Percentiles rank a stretch among this genome's conserved stretches.
Conservation (phyloP, 1,284 basidiomycete species). For the Anthracocystis panici-leucophaei region DNA sequence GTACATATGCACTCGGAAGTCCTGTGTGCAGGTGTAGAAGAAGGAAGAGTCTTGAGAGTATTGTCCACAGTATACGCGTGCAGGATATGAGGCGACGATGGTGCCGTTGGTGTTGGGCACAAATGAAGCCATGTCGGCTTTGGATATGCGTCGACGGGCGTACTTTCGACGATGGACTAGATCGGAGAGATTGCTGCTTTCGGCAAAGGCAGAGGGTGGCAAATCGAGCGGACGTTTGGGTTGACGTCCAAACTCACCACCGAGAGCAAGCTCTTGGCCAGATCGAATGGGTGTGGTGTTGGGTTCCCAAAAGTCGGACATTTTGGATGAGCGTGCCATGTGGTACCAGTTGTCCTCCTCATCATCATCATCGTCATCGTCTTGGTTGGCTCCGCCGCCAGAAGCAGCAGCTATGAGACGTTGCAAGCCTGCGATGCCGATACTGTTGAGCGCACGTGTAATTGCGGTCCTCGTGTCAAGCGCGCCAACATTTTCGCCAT, state of each 20-base stretch:
- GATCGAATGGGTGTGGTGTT: slow-evolving; percentile 77
- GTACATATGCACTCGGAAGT: slow-evolving; percentile 77
- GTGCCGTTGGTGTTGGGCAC: slow-evolving; percentile 89
- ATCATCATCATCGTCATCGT: slow-evolving; percentile 42
- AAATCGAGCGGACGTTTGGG: slow-evolving; percentile 39
- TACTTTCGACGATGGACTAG: slow-evolving; percentile 48
- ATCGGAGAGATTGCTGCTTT: slow-evolving; percentile 39
- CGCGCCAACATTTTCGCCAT: slow-evolving; percentile 14
- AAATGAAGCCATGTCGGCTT: slow-evolving; percentile 70
- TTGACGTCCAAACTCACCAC: slow-evolving; percentile 85
- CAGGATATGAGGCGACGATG: slow-evolving; percentile 82
- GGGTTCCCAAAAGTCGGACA: slow-evolving; percentile 62
- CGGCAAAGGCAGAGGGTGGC: slow-evolving; percentile 38
- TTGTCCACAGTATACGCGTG: slow-evolving; percentile 91
- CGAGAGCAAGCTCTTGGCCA: slow-evolving; percentile 79
- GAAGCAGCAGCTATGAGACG: slow-evolving; percentile 50
- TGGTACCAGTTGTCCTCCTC: slow-evolving; percentile 48
- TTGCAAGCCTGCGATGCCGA: slow-evolving; percentile 52
- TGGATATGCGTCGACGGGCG: slow-evolving; percentile 70
- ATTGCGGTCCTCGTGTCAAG: slow-evolving; percentile 36
- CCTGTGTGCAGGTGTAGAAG: slow-evolving; percentile 73
- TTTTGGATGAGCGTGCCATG: slow-evolving; percentile 35
- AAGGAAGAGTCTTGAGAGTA: slow-evolving; percentile 75
- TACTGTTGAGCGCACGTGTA: slow-evolving; percentile 42
- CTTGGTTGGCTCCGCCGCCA: slow-evolving; percentile 34